These are phyloP conservation scores for Chondrus crispus DNA, from an alignment of 23 red algal genomes.

Conservation along the genomic window DNA sequence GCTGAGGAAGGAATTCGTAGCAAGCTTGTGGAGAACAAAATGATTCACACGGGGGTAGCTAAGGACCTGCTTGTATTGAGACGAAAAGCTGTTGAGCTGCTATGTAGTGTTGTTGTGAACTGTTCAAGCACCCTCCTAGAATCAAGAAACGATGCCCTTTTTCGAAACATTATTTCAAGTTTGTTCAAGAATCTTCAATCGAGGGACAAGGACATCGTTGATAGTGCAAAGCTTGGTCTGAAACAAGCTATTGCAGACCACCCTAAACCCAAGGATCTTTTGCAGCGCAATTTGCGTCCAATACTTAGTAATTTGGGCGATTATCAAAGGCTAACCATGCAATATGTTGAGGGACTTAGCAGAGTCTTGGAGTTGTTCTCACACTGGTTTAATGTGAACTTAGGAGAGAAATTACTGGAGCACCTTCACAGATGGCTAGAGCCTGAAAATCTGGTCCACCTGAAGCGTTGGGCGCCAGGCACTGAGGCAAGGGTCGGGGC, in stretches of 20 bases:
- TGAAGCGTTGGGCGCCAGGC: slow-evolving; percentile 47
- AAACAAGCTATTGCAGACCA: slow-evolving; percentile 52
- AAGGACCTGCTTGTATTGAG: slow-evolving; percentile 47
- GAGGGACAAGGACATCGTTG: slow-evolving; percentile 62
- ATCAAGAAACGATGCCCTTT: slow-evolving; percentile 59
- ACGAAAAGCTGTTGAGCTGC: slow-evolving; percentile 42
- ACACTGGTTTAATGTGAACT: slow-evolving; percentile 91
- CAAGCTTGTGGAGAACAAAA: slow-evolving; percentile 80
- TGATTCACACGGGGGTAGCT: slow-evolving; percentile 29
- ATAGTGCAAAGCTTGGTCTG: slow-evolving; percentile 59
- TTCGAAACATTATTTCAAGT: slow-evolving; percentile 36
- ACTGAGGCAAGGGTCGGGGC: slow-evolving; percentile 70
- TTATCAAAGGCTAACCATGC: slow-evolving; percentile 74
- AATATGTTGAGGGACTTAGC: slow-evolving; percentile 71
- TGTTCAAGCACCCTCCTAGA: slow-evolving; percentile 29
- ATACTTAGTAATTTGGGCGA: slow-evolving; percentile 82
- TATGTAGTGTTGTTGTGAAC: slow-evolving; percentile 20
- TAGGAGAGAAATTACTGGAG: slow-evolving; percentile 94
- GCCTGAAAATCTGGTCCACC: slow-evolving; percentile 48
- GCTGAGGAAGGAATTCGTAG: slow-evolving; percentile 74
- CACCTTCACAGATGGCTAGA: slow-evolving; percentile 90
- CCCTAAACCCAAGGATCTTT: slow-evolving; percentile 61
- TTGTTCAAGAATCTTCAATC: slow-evolving; percentile 91
- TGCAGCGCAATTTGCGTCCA: slow-evolving; percentile 87
- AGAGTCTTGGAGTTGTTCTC: slow-evolving; percentile 87